Conservation (phyloP, 768 basidiomycete genomes). For the Tubosaeta brunneosetosa region DNA sequence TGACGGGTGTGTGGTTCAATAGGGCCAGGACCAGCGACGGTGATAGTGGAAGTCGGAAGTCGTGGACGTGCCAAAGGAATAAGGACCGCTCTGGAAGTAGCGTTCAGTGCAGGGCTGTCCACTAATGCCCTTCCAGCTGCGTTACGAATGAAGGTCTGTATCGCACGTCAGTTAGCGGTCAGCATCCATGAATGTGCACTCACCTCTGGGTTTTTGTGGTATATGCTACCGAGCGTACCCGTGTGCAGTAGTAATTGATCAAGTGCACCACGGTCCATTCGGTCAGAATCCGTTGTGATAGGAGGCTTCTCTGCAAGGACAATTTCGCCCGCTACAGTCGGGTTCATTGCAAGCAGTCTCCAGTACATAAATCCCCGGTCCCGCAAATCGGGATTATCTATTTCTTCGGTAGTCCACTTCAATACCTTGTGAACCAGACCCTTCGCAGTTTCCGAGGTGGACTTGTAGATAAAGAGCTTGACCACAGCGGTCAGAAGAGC, state of each 20-base stretch:
- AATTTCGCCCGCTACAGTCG: slow-evolving; percentile 80
- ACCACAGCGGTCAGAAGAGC: slow-evolving; percentile 91
- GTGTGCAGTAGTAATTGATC: slow-evolving; percentile 94
- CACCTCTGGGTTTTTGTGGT: slow-evolving; percentile 96
- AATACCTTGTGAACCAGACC: slow-evolving; percentile 91
- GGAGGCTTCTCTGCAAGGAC: slow-evolving; percentile 91
- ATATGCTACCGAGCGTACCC: slow-evolving; percentile 90
- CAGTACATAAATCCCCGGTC: slow-evolving; percentile 99
- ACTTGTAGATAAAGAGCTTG: slow-evolving; percentile 92
- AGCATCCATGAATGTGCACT: slow-evolving; percentile 10
- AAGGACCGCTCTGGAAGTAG: slow-evolving; percentile 68
- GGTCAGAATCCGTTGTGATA: slow-evolving; percentile 96
- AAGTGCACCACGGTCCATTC: slow-evolving; percentile 94
- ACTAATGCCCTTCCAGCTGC: slow-evolving; percentile 76
- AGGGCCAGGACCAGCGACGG: slow-evolving; percentile 54
- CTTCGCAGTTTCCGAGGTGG: slow-evolving; percentile 77
- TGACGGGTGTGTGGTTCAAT: slow-evolving; percentile 27
- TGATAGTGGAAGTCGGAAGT: slow-evolving; percentile 41
- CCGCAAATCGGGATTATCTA: slow-evolving; percentile 96
- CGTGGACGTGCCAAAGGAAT: slow-evolving; percentile 54
- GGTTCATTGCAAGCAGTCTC: slow-evolving; percentile 93
- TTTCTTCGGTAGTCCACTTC: slow-evolving; percentile 95
- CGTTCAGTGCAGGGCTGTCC: slow-evolving; percentile 88
- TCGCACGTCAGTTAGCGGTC: slow-evolving; percentile 11
- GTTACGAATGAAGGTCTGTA: slow-evolving; percentile 87